Base-by-base conservation (phyloP, 1,284 basidiomycete species). In the Peniophora sp. region DNA sequence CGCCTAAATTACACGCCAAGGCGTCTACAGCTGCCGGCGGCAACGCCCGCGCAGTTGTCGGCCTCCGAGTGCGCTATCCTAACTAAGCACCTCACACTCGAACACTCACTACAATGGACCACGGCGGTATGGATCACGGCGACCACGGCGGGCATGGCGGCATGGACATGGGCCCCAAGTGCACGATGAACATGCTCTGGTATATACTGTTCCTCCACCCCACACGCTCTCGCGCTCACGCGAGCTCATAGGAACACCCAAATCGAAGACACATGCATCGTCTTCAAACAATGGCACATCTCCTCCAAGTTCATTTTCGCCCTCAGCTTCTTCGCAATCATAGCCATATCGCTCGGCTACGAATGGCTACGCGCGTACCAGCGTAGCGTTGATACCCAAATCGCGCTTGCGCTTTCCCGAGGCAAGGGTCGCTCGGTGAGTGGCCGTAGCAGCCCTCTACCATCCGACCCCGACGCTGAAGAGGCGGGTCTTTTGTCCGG, bases 231-330 rank as follows among this genome's bases (percentile, higher is more conserved):
- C 48, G 16, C 45, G 9, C 50, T 38, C 49, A 32, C 27, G 11
- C 12, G 38, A 22, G n/a, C 36, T 20, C 41, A 34, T 45, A 82
- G 81, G 85, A 89, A 89, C 66, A 85, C 83, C 44, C 78, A 88
- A 52, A 78, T 86, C 60, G 65, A 78, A 59, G 73, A 89, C 65
- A 89, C 85, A 43, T 89, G 85, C 67, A 71, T 89, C 65, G 80
- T 89, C 65, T 89, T 89, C 68, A 68, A 62, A 17, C 71, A 73
- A 53, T 89, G 87, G 87, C 86, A 88, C 67, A 78, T 90, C 58
- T 68, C 62, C 56, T 77, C 80, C n/a, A 69, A 64, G 50, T 53
- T 68, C 52, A 63, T 68, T 32, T 87, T 90, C 62, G 58, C 81
- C 52, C 56, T 83, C 54, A 88, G 85, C 20, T 82, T 78, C 63